Evolutionary conservation across 257 asterid species (phyloP).

Genomic region (Perilla frutescens): DNA sequence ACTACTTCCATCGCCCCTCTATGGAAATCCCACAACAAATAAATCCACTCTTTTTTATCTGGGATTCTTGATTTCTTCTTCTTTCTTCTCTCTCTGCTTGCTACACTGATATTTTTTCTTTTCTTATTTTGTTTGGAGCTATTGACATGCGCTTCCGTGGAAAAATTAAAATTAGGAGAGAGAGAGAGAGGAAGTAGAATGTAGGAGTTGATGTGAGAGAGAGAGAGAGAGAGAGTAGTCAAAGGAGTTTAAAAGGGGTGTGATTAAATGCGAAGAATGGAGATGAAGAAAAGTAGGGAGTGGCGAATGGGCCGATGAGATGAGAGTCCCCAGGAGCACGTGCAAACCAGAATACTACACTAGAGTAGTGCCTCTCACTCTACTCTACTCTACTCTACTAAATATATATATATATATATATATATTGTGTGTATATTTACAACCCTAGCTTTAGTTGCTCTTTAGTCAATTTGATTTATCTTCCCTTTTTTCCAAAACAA

Average conservation of each 20-base stretch:
- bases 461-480: no score
- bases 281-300: conserved; percentile 52
- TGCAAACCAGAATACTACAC: conserved; percentile 40
- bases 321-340: conserved; percentile 68
- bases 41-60: not conserved
- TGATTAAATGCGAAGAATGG: conserved; percentile 41
- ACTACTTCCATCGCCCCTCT: conserved; percentile 79
- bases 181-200: not conserved
- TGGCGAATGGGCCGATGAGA: conserved; percentile 26
- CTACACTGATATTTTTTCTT: no score
- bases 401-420: no score
- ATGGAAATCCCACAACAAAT: not conserved
- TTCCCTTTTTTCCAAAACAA: no score
- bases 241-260: conserved; percentile 37
- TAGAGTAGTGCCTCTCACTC: not conserved
- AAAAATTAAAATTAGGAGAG: conserved; percentile 26
- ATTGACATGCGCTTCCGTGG: not conserved
- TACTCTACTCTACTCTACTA: no score
- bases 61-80: conserved; percentile 26
- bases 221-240: conserved; percentile 47
- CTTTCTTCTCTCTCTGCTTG: not conserved
- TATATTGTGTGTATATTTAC: no score
- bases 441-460: no score
- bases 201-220: not conserved
- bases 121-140: not conserved